Percentiles rank a stretch among this genome's conserved stretches.
phyloP scores from a whole-genome alignment of 768 basidiomycete species.

The Rhodotorula taiwanensis region DNA sequence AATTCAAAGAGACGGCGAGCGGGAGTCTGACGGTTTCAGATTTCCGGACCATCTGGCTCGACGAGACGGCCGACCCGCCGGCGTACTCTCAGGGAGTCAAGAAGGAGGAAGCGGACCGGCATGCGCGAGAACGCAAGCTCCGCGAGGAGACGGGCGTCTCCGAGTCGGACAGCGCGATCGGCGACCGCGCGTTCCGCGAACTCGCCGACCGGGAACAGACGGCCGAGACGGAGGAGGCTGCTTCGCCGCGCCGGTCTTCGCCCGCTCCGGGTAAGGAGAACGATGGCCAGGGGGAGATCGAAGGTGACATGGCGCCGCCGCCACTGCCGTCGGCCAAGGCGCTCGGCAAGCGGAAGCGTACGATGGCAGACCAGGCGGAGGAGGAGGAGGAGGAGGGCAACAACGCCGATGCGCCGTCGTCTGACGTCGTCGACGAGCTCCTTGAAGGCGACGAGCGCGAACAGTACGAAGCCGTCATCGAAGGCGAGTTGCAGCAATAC shows the following conservation, averaged over 20 bases:
- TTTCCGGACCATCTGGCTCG: conserved; percentile 82
- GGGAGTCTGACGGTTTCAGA: conserved; percentile 78
- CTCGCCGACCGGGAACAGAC: conserved; percentile 21
- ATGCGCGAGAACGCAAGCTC: background rate
- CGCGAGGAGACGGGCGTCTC: conserved; percentile 15
- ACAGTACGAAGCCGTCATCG: conserved; percentile 61
- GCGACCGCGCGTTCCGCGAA: conserved; percentile 25
- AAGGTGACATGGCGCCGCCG: conserved; percentile 18
- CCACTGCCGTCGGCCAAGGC: conserved; percentile 10
- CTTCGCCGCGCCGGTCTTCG: background rate
- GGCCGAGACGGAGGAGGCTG: conserved; percentile 18
- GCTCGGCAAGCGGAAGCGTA: conserved; percentile 46
- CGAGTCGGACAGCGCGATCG: conserved; percentile 11
- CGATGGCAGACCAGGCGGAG: conserved; percentile 39
- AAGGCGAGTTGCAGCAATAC: conserved; percentile 63
- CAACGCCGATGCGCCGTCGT: background rate
- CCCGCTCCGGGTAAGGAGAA: conserved; percentile 47
- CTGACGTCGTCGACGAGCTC: background rate
- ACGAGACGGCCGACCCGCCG: conserved; percentile 85
- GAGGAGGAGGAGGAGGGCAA: conserved; percentile 38
- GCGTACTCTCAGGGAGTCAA: conserved; percentile 54
- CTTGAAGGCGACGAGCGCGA: conserved; percentile 47
- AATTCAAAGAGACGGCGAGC: conserved; percentile 85
- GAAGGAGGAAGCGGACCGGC: conserved; percentile 30
- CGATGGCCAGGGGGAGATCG: conserved; percentile 43